A percentile compares a stretch with the other conserved stretches of the same genome.
Evolutionary conservation across 2,329 filamentous ascomycete species (phyloP).

Genomic region (Ophiosphaerella herpotricha): DNA sequence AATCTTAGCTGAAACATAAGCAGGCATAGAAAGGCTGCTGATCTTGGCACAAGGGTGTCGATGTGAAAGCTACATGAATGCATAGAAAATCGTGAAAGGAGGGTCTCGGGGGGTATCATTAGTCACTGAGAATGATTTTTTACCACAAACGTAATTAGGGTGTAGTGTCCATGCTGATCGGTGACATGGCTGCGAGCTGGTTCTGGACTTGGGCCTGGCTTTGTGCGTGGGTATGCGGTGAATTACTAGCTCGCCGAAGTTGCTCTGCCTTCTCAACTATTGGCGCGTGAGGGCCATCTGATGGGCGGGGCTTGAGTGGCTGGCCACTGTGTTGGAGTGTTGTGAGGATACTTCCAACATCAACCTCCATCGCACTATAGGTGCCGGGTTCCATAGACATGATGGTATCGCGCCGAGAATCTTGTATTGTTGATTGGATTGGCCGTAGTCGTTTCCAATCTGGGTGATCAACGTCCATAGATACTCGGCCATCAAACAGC

Average conservation of each 20-base stretch:
- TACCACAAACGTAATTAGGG: background rate
- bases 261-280: slow-evolving; percentile 36
- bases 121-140: slow-evolving; percentile 7
- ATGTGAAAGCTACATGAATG: background rate
- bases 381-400: slow-evolving; percentile 30
- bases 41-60: background rate
- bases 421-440: slow-evolving; percentile 16
- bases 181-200: slow-evolving; percentile 5
- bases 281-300: slow-evolving; percentile 36
- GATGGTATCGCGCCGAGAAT: slow-evolving; percentile 26
- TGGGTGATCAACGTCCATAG: slow-evolving; percentile 35
- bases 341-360: slow-evolving; percentile 43
- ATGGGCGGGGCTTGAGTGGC: slow-evolving; percentile 32
- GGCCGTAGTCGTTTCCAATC: slow-evolving; percentile 41
- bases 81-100: background rate
- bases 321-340: slow-evolving; percentile 38
- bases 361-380: slow-evolving; percentile 45
- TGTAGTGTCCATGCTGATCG: slow-evolving; percentile 6
- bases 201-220: slow-evolving; percentile 1
- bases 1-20: background rate
- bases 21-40: background rate
- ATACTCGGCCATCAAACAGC: slow-evolving; percentile 39
- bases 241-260: slow-evolving; percentile 25
- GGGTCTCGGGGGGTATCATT: slow-evolving; percentile 21
- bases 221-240: slow-evolving; percentile 17